Base-by-base conservation (phyloP, 2,329 filamentous ascomycete genomes). In the Nemania serpens region DNA sequence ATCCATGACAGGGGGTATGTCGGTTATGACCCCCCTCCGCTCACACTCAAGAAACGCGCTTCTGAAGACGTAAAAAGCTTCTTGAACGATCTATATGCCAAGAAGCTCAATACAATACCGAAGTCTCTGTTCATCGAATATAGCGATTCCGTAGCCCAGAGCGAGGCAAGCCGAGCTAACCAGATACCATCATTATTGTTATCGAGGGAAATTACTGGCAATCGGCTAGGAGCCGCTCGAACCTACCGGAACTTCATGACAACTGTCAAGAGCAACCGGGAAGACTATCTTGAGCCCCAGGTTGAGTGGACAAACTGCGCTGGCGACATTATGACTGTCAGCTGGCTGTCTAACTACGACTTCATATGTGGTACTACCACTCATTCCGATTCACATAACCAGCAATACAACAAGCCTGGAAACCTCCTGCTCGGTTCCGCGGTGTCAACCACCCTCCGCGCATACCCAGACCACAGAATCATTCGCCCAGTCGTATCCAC, bases 361-460 rank as follows among this genome's bases (percentile, higher is more conserved):
- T 84, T 88, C 53, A 69, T 88, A n/a, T 87, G 84, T 63, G 86
- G 86, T 36, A 85, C 86, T 0, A 86, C 84, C 0, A 82, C 83
- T 0, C 86, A 88, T 72, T 88, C 84, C 0, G 86, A 88, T 66
- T 74, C 77, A 0, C 83, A 86, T 43, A 88, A 88, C 59, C 85
- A 88, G 68, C 85, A 88, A 63, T 88, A 89, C 68, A 89, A 89
- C 66, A 87, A 84, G 65, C 81, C 83, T 0, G 86, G 86, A 0
- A 89, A 89, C 66, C 72, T 89, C 10, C 74, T 85, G 1, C 72
- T 88, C 1, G 86, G 83, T 6, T 86, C 83, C 0, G 75, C 78
- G 0, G 66, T 61, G 0, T 67, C 70, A 1, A 78, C 80, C 0
- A 79, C 75, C 0, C 70, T 88, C 1, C 77, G 72, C 5, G 81